Evolutionary conservation across 768 basidiomycete species (phyloP).

Genomic region (Dioszegia aurantiaca): DNA sequence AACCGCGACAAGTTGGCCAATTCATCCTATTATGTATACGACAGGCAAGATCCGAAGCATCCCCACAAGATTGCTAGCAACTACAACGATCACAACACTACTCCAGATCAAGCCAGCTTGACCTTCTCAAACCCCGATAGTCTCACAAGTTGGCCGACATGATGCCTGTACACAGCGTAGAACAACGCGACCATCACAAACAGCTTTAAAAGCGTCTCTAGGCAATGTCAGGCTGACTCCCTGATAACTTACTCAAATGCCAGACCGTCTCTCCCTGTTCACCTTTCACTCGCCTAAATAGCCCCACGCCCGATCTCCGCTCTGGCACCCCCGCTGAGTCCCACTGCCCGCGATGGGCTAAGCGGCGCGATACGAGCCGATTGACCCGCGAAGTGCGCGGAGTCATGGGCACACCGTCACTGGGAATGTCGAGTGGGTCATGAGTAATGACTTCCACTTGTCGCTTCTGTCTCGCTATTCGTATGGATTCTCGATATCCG

Average conservation of each 20-base stretch:
- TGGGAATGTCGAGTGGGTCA: background rate
- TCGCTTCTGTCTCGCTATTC: slow-evolving; percentile 20
- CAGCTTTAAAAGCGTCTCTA: slow-evolving; percentile 30
- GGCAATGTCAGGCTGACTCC: background rate
- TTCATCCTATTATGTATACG: no score
- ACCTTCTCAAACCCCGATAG: background rate
- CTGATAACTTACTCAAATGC: slow-evolving; percentile 28
- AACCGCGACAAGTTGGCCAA: no score
- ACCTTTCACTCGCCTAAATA: slow-evolving; percentile 1
- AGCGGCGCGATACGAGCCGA: slow-evolving; percentile 17
- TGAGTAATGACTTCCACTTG: slow-evolving; percentile 19
- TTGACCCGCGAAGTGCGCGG: slow-evolving; percentile 20
- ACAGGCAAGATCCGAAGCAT: no score
- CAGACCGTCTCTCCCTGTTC: slow-evolving; percentile 24
- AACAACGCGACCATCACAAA: slow-evolving; percentile 24
- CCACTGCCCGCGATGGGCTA: slow-evolving; percentile 22
- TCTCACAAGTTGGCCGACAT: background rate
- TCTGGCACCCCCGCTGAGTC: background rate
- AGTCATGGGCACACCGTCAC: background rate
- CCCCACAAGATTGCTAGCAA: no score
- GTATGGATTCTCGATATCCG: slow-evolving; percentile 50
- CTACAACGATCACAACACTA: no score
- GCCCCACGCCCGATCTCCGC: slow-evolving; percentile 5
- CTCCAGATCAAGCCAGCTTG: background rate
- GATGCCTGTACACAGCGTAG: slow-evolving; percentile 30